Evolutionary conservation across 495 filamentous ascomycete genomes (phyloP).

Genomic region (Rhizodiscina lignyota): DNA sequence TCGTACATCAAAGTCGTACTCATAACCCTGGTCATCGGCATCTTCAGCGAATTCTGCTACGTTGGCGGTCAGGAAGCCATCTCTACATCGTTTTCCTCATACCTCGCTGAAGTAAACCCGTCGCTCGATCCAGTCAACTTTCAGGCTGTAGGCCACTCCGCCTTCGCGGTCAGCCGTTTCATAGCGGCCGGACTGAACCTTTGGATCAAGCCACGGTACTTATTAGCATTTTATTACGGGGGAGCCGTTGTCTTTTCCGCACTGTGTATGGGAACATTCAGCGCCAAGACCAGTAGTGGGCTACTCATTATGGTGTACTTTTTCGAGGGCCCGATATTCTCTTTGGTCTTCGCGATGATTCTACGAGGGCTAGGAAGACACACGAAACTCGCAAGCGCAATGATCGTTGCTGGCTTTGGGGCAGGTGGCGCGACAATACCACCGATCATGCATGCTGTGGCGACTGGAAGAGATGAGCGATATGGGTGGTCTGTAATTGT

Average conservation of each 20-base stretch:
- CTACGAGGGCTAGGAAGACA: conserved; percentile 42
- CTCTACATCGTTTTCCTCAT: conserved; percentile 27
- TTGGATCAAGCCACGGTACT: conserved; percentile 42
- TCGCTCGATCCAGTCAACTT: conserved; percentile 22
- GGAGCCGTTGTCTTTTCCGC: conserved; percentile 37
- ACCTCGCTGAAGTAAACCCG: conserved; percentile 22
- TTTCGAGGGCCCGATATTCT: conserved; percentile 42
- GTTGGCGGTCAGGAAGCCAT: conserved; percentile 49
- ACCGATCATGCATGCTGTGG: conserved; percentile 32
- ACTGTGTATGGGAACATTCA: conserved; percentile 31
- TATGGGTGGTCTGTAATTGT: too few relatives aligned
- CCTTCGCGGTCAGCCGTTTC: conserved; percentile 50
- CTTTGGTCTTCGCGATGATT: conserved; percentile 42
- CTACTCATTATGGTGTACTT: conserved; percentile 39
- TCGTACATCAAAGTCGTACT: conserved; percentile 34
- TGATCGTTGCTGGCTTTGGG: conserved; percentile 38
- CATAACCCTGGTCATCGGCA: conserved; percentile 37
- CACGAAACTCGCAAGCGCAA: conserved; percentile 38
- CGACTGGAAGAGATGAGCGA: too few relatives aligned
- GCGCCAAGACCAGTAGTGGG: neutral
- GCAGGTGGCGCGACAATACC: conserved; percentile 40
- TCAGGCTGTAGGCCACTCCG: conserved; percentile 36
- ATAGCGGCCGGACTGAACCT: conserved; percentile 35
- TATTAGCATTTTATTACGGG: conserved; percentile 39
- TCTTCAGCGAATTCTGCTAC: conserved; percentile 48